Evolutionary conservation across 768 basidiomycete genomes (phyloP).

Genomic region (Tulasnella sp.): DNA sequence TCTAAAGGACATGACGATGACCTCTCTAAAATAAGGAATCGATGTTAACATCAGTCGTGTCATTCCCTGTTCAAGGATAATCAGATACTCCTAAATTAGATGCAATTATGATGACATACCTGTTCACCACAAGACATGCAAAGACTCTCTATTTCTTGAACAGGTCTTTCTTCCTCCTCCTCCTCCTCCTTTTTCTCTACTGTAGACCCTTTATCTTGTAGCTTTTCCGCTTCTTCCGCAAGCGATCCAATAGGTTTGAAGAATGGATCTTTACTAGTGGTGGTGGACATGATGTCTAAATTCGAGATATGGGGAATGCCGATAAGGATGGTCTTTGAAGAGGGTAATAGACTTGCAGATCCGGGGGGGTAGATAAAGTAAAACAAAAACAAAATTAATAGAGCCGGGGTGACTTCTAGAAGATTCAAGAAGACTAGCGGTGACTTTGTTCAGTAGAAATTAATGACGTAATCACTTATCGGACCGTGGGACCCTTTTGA

Average conservation of each 20-base stretch:
- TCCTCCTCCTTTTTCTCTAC: constrained; percentile 24
- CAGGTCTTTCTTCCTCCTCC: constrained; percentile 46
- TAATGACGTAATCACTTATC: no score
- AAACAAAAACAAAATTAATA: no score
- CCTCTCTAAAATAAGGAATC: constrained; percentile 90
- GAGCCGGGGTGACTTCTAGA: no score
- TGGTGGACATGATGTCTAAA: background rate
- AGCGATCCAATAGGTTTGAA: constrained; percentile 49
- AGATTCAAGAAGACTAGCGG: no score
- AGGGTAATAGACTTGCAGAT: no score
- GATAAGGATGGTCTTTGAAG: no score
- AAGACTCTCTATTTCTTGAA: constrained; percentile 78
- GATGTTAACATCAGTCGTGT: constrained; percentile 83
- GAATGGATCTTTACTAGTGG: constrained; percentile 25
- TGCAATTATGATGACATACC: constrained; percentile 30
- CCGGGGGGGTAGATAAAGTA: no score
- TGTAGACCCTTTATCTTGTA: constrained; percentile 23
- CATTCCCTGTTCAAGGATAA: constrained; percentile 47
- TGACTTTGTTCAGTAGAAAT: no score
- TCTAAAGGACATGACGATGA: constrained; percentile 92
- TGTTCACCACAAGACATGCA: constrained; percentile 92
- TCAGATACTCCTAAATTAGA: background rate
- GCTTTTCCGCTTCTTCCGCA: constrained; percentile 36
- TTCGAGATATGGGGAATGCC: no score
- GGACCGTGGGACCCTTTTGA: no score